Evolutionary conservation across 371 early-diverging fungal genomes (phyloP).

Genomic region (Mucor lusitanicus): DNA sequence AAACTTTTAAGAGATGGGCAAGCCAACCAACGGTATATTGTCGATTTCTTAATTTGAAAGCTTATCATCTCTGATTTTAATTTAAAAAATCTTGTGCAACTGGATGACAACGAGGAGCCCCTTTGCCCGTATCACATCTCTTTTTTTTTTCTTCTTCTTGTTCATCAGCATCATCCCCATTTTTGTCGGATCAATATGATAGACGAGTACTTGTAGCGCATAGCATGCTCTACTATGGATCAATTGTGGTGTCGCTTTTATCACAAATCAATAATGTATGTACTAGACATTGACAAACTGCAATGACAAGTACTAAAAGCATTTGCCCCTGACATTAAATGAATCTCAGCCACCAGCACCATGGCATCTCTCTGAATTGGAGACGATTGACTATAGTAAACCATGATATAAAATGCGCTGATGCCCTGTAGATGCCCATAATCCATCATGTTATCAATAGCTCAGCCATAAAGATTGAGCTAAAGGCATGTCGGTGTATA

Average conservation of each 20-base stretch:
- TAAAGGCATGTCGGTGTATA: too few relatives aligned
- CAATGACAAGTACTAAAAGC: not conserved
- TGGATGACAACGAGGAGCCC: not conserved
- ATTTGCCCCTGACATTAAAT: not conserved
- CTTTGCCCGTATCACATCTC: too few relatives aligned
- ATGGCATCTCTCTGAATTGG: not conserved
- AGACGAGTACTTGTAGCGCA: not conserved
- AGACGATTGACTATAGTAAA: not conserved
- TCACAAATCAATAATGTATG: too few relatives aligned
- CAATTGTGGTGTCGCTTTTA: too few relatives aligned
- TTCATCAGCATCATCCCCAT: too few relatives aligned
- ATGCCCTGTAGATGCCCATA: too few relatives aligned
- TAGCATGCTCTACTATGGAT: too few relatives aligned
- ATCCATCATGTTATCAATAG: too few relatives aligned
- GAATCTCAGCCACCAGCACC: not conserved
- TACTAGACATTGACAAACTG: too few relatives aligned
- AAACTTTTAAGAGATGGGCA: not conserved
- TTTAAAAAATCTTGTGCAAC: conserved; percentile 1
- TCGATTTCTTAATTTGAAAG: not conserved
- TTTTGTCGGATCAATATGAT: not conserved
- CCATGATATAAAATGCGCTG: too few relatives aligned
- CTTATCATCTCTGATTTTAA: conserved; percentile 4
- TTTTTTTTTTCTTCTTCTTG: not conserved
- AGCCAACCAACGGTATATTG: not conserved
- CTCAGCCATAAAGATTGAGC: too few relatives aligned